Evolutionary conservation across 2,329 filamentous ascomycete genomes (phyloP), one percentile per base, ranked within the genome.

Genomic region (Pyricularia sp.): DNA sequence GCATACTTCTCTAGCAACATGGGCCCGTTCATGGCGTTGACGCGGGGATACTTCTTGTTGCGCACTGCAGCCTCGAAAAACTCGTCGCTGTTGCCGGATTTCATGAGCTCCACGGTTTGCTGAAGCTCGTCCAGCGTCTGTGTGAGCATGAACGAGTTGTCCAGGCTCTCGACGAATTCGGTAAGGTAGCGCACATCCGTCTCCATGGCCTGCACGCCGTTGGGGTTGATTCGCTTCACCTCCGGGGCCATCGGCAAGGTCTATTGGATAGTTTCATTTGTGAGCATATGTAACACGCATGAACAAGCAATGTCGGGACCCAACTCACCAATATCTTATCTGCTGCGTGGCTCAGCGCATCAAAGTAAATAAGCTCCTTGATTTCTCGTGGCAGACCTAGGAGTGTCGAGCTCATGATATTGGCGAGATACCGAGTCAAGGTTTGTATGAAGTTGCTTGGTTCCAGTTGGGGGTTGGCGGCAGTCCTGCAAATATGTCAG

Each of bases 291-390:
- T n/a, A 50, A n/a, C 63, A n/a, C 3, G 6, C 23, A 2, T 17
- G 9, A 36, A 3, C 2, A n/a, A 20, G 17, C 33, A 25, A 42
- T 66, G 36, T 12, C 17, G 64, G 6, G 25, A 14, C 14, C 26
- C 23, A n/a, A 9, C 84, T 73, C 77, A 92, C 90, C 71, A 97
- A 79, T 69, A 97, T 95, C 78, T 91, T 92, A 71, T 91, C 91
- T 3, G 92, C 90, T 1, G 95, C 93, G 78, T 99, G 95, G 69
- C 90, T 93, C 50, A 99, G 85, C 0, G 95, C 95, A 77, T 98
- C 95, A 76, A 97, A 97, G 81, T 99, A 98, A 74, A 99, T 97
- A 69, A 97, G 88, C 77, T 97, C 93, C 77, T 98, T 98, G 79
- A 99, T 97, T 75, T 97, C 92, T 33, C 93, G 89, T 0, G 96